These are phyloP conservation scores for Leccinum ponderosum DNA, from an alignment of 1,284 basidiomycete species.

Conservation along the genomic window DNA sequence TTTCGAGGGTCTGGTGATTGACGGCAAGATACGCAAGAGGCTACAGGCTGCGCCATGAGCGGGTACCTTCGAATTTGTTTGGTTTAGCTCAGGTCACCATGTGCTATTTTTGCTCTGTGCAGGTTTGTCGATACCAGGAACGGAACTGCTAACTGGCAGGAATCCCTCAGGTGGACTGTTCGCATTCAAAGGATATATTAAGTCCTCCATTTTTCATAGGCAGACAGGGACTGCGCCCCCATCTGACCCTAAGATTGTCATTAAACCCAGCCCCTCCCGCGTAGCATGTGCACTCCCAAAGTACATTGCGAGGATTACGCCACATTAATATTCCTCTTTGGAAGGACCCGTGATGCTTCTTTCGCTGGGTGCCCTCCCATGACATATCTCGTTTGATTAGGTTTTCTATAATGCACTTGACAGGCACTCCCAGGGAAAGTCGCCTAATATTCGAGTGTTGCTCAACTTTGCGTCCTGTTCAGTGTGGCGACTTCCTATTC, in stretches of 20 bases:
- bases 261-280: neutral
- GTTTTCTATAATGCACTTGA: neutral
- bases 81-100: neutral
- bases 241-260: neutral
- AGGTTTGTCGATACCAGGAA: neutral
- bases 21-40: neutral
- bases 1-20: neutral
- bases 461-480: neutral
- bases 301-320: neutral
- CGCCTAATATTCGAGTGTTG: neutral
- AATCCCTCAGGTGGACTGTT: neutral
- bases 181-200: neutral
- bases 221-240: neutral
- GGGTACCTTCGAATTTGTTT: neutral
- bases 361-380: neutral
- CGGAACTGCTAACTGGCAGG: neutral
- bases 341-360: neutral
- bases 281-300: neutral
- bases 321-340: neutral
- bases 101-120: neutral
- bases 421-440: neutral
- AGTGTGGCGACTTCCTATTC: neutral
- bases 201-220: neutral
- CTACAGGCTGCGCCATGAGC: neutral
- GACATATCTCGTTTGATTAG: neutral